Conservation (phyloP, 2,329 filamentous ascomycete species). For the Gliomastix tumulicola region DNA sequence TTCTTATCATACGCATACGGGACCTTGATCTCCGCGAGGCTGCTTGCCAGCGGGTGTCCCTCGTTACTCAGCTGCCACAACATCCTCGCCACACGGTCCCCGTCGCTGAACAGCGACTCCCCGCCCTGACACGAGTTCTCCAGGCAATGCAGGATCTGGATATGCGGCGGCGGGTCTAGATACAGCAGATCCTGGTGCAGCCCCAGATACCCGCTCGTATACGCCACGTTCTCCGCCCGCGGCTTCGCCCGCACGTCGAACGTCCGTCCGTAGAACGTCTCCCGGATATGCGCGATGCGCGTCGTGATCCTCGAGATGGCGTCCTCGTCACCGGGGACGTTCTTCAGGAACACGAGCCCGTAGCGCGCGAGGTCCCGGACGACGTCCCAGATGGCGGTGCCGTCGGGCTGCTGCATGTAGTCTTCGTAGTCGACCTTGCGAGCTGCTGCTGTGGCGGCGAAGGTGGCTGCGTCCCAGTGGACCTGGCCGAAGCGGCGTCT, state of each 20-base stretch:
- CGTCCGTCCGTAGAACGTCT: conserved; percentile 85
- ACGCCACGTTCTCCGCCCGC: conserved; percentile 83
- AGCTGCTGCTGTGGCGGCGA: conserved; percentile 28
- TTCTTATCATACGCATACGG: conserved; percentile 66
- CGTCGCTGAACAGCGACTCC: conserved; percentile 80
- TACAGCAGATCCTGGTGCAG: conserved; percentile 95
- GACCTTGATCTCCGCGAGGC: conserved; percentile 36
- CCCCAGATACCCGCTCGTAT: conserved; percentile 74
- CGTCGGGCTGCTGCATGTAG: conserved; percentile 56
- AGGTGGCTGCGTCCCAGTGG: conserved; percentile 29
- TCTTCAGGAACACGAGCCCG: conserved; percentile 71
- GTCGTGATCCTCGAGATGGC: conserved; percentile 62
- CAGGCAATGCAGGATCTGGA: conserved; percentile 87
- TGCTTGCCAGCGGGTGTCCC: conserved; percentile 12
- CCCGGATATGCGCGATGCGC: conserved; percentile 70
- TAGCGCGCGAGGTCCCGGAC: conserved; percentile 55
- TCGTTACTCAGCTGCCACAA: conserved; percentile 14
- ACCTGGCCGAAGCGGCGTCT: conserved; percentile 13
- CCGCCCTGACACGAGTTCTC: conserved; percentile 74
- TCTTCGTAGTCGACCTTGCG: conserved; percentile 60
- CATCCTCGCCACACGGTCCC: conserved; percentile 49
- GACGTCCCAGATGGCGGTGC: conserved; percentile 48
- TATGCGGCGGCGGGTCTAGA: conserved; percentile 67
- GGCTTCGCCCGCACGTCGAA: conserved; percentile 85
- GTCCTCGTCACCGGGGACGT: conserved; percentile 61